Evolutionary conservation across 768 basidiomycete genomes (phyloP), one percentile per base, ranked within the genome.

Genomic region (Amanita rimosa): DNA sequence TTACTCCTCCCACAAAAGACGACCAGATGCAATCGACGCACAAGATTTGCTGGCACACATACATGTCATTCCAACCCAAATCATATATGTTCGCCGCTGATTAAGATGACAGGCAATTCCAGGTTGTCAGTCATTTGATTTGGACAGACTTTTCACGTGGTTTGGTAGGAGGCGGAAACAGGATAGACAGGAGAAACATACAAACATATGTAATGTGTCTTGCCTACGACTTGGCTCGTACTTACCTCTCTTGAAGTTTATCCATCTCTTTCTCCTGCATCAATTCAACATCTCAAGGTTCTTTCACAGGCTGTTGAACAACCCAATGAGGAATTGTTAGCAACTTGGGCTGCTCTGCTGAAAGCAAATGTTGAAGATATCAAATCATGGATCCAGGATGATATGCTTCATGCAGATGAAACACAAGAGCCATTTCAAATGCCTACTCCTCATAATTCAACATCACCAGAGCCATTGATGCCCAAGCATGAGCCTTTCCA

Each of bases 301-400:
- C 57, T 68, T 3, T 48, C 51, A 14, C 38, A 54, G 27, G 49
- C 37, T 7, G 57, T 60, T 16, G 53, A 55, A 4, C 53, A 57
- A 42, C 67, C 66, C 19, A 41, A 57, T 10, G 29, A 49, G 0
- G 54, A 56, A 17, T 49, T 65, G 19, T 55, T 68, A n/a, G 37
- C 39, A 21, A 58, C 64, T 0, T 68, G 67, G 67, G 63, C 67
- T 24, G 49, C 43, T 1, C 53, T 68, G 1, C 52, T 67, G 0
- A 45, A 52, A 17, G 60, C 57, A 6, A 53, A 29, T 14, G 19
- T 39, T 26, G 49, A 57, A 31, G 60, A 63, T 27, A 52, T 67
- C 7, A 46, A 53, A 21, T 39, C 53, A 24, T 62, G 59, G 60
- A 51, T 62, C 3, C 49, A 50, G 16, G 52, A 33, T 29, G 27